Conservation (phyloP, 2,329 filamentous ascomycete genomes). For the Verticillium tricorpus region DNA sequence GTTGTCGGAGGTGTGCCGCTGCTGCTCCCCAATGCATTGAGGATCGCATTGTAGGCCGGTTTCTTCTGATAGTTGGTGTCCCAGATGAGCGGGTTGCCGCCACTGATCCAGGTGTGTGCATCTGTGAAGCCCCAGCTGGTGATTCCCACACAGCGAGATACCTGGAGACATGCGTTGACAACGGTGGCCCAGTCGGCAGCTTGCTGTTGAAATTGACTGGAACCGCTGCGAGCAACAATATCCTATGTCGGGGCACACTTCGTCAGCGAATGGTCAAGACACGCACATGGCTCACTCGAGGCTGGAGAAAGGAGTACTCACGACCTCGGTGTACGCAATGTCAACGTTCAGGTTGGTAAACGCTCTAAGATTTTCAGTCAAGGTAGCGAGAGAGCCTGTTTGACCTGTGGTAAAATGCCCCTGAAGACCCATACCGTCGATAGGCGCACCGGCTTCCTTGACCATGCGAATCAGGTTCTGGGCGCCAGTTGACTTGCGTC, state of each 20-base stretch:
- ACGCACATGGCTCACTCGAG: too few relatives aligned
- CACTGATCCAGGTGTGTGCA: conserved; percentile 46
- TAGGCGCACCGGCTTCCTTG: conserved; percentile 58
- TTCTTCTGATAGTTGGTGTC: conserved; percentile 48
- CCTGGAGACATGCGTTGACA: conserved; percentile 52
- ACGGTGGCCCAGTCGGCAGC: conserved; percentile 52
- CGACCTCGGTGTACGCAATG: conserved; percentile 63
- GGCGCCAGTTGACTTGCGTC: conserved; percentile 27
- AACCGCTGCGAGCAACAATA: background rate
- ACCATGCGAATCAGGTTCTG: conserved; percentile 54
- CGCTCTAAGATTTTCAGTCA: conserved; percentile 29
- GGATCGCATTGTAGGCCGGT: conserved; percentile 44
- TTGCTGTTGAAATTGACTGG: background rate
- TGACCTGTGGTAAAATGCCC: conserved; percentile 44
- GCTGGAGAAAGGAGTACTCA: conserved; percentile 30
- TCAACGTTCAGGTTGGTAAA: conserved; percentile 50
- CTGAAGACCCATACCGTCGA: conserved; percentile 61
- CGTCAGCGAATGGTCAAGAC: conserved; percentile 31
- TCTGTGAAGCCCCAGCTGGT: conserved; percentile 58
- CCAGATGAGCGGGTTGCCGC: conserved; percentile 48
- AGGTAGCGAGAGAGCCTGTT: conserved; percentile 40
- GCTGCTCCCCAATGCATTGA: conserved; percentile 22
- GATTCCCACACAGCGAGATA: conserved; percentile 59
- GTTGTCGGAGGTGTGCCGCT: background rate
- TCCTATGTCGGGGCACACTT: conserved; percentile 34